Conservation (phyloP, 139 green algal species). For the Chlorokybus atmophyticus region DNA sequence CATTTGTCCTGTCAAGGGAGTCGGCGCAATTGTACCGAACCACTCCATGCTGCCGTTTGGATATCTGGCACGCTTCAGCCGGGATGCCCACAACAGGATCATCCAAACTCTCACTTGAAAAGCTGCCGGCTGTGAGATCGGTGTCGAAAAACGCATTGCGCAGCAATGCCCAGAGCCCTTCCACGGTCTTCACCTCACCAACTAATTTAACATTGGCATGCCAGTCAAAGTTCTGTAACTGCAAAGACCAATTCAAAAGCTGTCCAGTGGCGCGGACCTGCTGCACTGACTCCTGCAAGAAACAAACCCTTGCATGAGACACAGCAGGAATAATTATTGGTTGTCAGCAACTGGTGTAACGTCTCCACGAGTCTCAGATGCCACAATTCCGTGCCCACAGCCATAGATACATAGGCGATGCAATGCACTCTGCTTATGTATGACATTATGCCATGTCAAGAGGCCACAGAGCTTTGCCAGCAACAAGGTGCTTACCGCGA, state of each 20-base stretch:
- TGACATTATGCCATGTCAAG: too few relatives aligned
- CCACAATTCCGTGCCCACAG: too few relatives aligned
- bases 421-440: too few relatives aligned
- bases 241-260: not conserved
- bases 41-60: conserved; percentile 44
- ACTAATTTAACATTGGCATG: conserved; percentile 80
- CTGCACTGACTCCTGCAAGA: conserved; percentile 6
- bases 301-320: too few relatives aligned
- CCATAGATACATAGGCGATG: too few relatives aligned
- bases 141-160: conserved; percentile 25
- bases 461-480: too few relatives aligned
- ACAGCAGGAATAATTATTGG: too few relatives aligned
- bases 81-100: not conserved
- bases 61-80: not conserved
- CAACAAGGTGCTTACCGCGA: too few relatives aligned
- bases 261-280: not conserved
- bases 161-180: conserved; percentile 77
- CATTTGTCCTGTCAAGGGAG: conserved; percentile 93
- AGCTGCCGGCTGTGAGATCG: too few relatives aligned
- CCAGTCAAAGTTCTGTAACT: conserved; percentile 84
- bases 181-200: conserved; percentile 64
- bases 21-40: conserved; percentile 94
- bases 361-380: too few relatives aligned
- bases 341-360: too few relatives aligned
- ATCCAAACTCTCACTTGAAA: too few relatives aligned